phyloP scores from a whole-genome alignment of 805 yeast species.

The Sugiyamaella americana region DNA sequence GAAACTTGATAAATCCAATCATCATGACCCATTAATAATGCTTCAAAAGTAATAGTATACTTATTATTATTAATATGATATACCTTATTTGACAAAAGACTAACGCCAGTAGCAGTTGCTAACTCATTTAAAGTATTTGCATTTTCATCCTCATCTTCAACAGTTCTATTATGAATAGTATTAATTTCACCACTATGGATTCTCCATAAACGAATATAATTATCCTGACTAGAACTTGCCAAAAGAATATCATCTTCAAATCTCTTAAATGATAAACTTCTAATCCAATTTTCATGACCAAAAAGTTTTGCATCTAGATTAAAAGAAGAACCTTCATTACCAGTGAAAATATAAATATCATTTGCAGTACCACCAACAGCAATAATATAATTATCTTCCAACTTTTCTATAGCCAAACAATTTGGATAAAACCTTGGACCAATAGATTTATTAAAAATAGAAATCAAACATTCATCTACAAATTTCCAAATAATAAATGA shows the following conservation, averaged over 20 bases:
- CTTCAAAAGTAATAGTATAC: constrained; percentile 70
- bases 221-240: constrained; percentile 90
- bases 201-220: constrained; percentile 88
- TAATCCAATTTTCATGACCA: constrained; percentile 98
- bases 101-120: constrained; percentile 12
- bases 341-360: constrained; percentile 47
- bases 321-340: constrained; percentile 22
- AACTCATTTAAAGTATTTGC: constrained; percentile 30
- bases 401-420: constrained; percentile 18
- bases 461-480: background rate
- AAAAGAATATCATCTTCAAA: constrained; percentile 44
- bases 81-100: constrained; percentile 47
- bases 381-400: constrained; percentile 15
- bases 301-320: constrained; percentile 48
- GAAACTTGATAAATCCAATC: constrained; percentile 87
- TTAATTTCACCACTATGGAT: constrained; percentile 31
- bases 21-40: constrained; percentile 94
- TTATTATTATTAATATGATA: constrained; percentile 46
- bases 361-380: constrained; percentile 35
- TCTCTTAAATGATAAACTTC: constrained; percentile 56
- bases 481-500: constrained; percentile 44
- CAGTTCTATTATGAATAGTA: constrained; percentile 40
- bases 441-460: too few relatives aligned
- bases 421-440: constrained; percentile 29
- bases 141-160: constrained; percentile 43